Percentiles rank a stretch among this genome's conserved stretches.
These are phyloP conservation scores for Wickerhamiella bombiphila DNA, from an alignment of 805 yeast genomes.

Conservation along the genomic window DNA sequence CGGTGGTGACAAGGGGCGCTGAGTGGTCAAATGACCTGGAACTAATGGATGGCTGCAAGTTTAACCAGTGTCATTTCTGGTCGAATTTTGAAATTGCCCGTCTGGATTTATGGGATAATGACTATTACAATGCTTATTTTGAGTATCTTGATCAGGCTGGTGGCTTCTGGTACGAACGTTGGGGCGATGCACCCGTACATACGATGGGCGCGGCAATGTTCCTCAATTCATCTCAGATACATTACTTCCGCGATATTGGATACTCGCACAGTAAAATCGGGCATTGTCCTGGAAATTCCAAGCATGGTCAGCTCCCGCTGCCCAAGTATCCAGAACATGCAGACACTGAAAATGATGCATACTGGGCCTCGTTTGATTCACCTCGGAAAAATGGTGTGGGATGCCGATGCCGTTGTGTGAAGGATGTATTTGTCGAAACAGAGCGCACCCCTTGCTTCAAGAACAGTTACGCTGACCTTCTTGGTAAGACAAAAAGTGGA, in stretches of 20 bases:
- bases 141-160: constrained; percentile 55
- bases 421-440: background rate
- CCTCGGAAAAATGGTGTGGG: constrained; percentile 44
- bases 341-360: constrained; percentile 27
- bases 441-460: constrained; percentile 1
- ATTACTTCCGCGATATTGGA: constrained; percentile 87
- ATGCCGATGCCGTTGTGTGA: constrained; percentile 63
- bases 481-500: background rate
- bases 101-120: constrained; percentile 57
- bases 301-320: constrained; percentile 30
- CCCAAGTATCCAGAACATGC: constrained; percentile 21
- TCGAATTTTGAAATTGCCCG: constrained; percentile 71
- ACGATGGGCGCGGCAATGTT: constrained; percentile 73
- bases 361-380: constrained; percentile 28
- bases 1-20: constrained; percentile 5
- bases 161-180: constrained; percentile 79
- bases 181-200: constrained; percentile 96
- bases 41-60: constrained; percentile 49
- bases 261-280: constrained; percentile 57
- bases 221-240: constrained; percentile 53
- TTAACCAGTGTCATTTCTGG: constrained; percentile 81
- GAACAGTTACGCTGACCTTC: background rate
- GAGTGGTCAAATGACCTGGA: constrained; percentile 4
- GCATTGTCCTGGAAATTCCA: constrained; percentile 70
- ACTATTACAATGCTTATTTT: constrained; percentile 53